Evolutionary conservation across 1,139 yeast species (phyloP).

Genomic region (Suhomyces terraborum): DNA sequence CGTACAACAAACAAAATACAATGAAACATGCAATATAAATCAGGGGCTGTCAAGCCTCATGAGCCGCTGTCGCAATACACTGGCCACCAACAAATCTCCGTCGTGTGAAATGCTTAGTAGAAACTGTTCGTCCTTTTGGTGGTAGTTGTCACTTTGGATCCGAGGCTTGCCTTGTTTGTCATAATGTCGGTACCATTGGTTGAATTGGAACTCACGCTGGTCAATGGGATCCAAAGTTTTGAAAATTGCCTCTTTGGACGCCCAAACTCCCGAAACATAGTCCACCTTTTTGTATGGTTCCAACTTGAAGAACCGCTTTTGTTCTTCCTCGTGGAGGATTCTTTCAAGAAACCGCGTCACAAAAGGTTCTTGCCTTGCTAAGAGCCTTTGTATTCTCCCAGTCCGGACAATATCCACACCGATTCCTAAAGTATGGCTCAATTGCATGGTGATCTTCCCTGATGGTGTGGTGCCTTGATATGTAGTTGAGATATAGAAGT

Average conservation of each 20-base stretch:
- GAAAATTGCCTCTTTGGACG: constrained; percentile 73
- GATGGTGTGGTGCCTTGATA: background rate
- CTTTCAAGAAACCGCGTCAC: constrained; percentile 47
- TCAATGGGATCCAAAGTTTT: constrained; percentile 55
- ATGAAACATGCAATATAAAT: background rate
- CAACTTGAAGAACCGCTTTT: constrained; percentile 10
- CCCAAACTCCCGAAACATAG: constrained; percentile 66
- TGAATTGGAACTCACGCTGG: constrained; percentile 57
- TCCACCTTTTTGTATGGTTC: constrained; percentile 29
- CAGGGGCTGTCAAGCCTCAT: background rate
- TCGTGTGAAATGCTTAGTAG: constrained; percentile 67
- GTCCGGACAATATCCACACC: constrained; percentile 65
- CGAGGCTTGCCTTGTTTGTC: constrained; percentile 43
- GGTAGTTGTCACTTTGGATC: constrained; percentile 35
- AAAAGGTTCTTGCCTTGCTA: constrained; percentile 29
- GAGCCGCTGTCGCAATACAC: constrained; percentile 46
- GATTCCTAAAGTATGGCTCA: constrained; percentile 37
- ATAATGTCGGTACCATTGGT: constrained; percentile 58
- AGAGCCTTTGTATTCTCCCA: constrained; percentile 49
- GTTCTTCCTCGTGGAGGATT: constrained; percentile 49
- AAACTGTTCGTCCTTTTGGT: constrained; percentile 44
- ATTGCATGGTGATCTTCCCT: background rate
- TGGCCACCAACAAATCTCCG: constrained; percentile 53
- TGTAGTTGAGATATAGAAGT: no score
- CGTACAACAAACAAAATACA: no score